phyloP scores from a whole-genome alignment of 768 basidiomycete genomes.

The Multifurca ochricompacta region DNA sequence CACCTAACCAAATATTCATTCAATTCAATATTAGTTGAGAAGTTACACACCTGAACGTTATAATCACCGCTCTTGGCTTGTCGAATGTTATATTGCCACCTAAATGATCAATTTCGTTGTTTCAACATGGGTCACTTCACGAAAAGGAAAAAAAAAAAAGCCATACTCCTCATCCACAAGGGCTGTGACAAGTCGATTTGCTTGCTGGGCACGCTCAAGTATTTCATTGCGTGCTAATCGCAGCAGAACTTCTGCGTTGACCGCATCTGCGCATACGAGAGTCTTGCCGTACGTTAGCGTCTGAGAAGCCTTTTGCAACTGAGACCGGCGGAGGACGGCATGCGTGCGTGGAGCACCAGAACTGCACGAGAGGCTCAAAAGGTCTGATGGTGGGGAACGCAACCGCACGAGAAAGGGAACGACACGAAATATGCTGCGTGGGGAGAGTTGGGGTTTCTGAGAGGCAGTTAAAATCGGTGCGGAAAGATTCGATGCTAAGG shows the following conservation, averaged over 20 bases:
- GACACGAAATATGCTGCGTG: conserved; percentile 13
- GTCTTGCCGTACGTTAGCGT: neutral
- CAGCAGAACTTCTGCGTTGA: conserved; percentile 14
- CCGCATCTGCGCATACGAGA: conserved; percentile 13
- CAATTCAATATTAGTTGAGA: too few relatives aligned
- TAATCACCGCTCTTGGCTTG: conserved; percentile 49
- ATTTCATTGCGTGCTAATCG: conserved; percentile 20
- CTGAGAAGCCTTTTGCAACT: neutral
- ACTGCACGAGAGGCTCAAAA: conserved; percentile 3
- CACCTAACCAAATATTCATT: conserved; percentile 41
- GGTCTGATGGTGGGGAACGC: conserved; percentile 3
- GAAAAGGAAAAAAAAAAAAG: neutral
- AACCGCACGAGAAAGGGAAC: conserved; percentile 11
- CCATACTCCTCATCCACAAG: conserved; percentile 67
- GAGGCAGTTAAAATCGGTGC: neutral
- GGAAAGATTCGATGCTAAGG: neutral
- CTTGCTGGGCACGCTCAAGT: conserved; percentile 49
- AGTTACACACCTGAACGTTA: conserved; percentile 51
- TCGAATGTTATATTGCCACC: conserved; percentile 59
- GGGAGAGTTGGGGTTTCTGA: conserved; percentile 3
- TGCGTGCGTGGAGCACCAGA: conserved; percentile 14
- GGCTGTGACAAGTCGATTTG: conserved; percentile 45
- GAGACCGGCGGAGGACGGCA: neutral
- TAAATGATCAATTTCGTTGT: conserved; percentile 23
- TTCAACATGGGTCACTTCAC: conserved; percentile 7